Percentiles rank a stretch among this genome's conserved stretches.
phyloP scores from a whole-genome alignment of 177 flowering plant species.

The Telopea speciosissima region DNA sequence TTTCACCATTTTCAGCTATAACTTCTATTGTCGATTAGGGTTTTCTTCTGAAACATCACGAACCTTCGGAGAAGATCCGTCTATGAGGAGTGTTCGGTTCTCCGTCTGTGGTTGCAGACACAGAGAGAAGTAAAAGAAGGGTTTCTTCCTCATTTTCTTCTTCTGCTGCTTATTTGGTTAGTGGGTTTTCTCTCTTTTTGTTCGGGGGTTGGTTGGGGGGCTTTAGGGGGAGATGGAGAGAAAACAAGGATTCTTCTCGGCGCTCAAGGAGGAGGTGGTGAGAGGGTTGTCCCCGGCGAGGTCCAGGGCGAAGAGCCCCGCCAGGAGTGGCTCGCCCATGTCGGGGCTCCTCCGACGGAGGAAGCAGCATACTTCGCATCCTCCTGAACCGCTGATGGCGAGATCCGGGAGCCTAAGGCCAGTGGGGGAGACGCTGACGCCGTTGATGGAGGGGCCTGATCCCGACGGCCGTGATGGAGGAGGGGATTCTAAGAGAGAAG shows the following conservation, averaged over 20 bases:
- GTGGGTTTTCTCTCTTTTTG: background rate
- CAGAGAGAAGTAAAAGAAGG: background rate
- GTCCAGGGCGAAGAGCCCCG: conserved; percentile 49
- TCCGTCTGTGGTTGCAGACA: background rate
- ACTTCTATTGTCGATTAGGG: background rate
- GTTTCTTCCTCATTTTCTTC: background rate
- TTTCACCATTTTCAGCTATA: background rate
- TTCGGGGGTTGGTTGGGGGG: conserved; percentile 1
- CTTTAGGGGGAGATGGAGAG: conserved; percentile 46
- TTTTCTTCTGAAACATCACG: background rate
- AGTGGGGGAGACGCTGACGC: conserved; percentile 50
- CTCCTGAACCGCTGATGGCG: conserved; percentile 39
- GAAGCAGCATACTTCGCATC: conserved; percentile 25
- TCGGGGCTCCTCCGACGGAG: conserved; percentile 45
- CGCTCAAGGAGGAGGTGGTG: conserved; percentile 63
- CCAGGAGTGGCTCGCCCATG: conserved; percentile 46
- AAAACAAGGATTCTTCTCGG: conserved; percentile 75
- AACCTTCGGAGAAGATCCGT: background rate
- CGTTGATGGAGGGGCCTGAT: conserved; percentile 82
- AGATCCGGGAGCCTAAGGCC: conserved; percentile 80
- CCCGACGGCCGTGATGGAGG: conserved; percentile 40
- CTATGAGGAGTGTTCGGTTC: background rate
- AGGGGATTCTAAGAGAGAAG: conserved; percentile 46
- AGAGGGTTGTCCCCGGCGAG: conserved; percentile 75
- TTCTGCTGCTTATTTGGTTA: too few relatives aligned